Percentiles rank a stretch among this genome's conserved stretches.
Conservation (phyloP, 768 basidiomycete species). For the Cantharellus anzutake region DNA sequence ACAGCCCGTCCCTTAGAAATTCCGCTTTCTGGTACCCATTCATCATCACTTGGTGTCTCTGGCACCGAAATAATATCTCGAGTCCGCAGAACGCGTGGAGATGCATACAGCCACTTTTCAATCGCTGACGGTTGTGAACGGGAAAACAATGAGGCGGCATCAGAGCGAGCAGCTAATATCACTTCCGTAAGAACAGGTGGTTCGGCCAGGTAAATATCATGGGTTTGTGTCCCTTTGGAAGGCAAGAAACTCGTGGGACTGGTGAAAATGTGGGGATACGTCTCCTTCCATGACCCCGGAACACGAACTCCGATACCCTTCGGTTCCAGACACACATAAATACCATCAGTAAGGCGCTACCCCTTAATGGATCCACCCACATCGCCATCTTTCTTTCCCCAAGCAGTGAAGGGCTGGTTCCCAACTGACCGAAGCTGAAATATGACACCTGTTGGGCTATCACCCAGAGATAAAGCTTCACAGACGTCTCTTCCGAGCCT, state of each 20-base stretch:
- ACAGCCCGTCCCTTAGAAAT: background rate
- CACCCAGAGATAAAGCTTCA: background rate
- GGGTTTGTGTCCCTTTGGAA: background rate
- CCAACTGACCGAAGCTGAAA: background rate
- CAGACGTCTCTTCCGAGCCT: background rate
- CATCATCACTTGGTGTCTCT: background rate
- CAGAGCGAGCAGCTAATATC: constrained; percentile 3
- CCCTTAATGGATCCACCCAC: background rate
- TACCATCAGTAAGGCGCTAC: background rate
- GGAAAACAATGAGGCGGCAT: background rate
- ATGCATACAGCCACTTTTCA: constrained; percentile 4
- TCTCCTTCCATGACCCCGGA: background rate
- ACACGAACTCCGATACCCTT: background rate
- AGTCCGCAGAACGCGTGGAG: background rate
- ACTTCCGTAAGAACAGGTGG: constrained; percentile 6
- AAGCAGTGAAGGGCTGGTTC: background rate
- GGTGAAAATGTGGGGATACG: constrained; percentile 5
- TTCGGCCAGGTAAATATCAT: background rate
- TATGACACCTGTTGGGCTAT: background rate
- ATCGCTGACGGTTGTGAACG: background rate
- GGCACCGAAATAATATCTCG: background rate
- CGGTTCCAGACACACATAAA: background rate
- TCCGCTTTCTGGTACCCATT: background rate
- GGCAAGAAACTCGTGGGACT: background rate
- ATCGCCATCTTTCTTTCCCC: background rate